Base-by-base conservation (phyloP, 2,329 filamentous ascomycete genomes). In the Cryphonectria naterciae region DNA sequence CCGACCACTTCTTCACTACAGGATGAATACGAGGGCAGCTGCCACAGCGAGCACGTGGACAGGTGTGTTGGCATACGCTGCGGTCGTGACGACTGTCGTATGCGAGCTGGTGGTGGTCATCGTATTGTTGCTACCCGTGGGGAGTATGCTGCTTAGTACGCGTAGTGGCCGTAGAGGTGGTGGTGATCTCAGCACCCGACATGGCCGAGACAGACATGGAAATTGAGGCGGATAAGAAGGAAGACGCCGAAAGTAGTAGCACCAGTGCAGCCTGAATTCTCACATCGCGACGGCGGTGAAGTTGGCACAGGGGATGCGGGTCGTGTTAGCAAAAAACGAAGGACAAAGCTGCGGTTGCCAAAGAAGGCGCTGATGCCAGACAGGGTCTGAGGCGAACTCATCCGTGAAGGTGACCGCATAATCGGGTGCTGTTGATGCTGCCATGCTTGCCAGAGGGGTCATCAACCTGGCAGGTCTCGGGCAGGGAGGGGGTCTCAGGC, bases 371-470 rank as follows among this genome's bases (percentile, higher is more conserved):
- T 83, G 56, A 83, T 79, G 49, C 84, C 85, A 19, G 83, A 77
- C 60, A 81, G 76, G 43, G 89, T 85, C 4, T 4, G 89, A 88
- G n/a, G 85, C 81, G 77, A 85, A 92, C 32, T 81, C 78, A 77
- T 93, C 91, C 71, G 79, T 77, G 80, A 88, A 92, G 65, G 80
- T 81, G 69, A 78, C 80, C 39, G 78, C 77, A 77, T 85, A 90
- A 17, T 85, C 82, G 73, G 73, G 85, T 84, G 39, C 80, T 78
- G 37, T 80, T 83, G 76, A 92, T 86, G 72, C 85, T 84, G 73
- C 92, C 92, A 76, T 91, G 83, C 83, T 95, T 95, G 77, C 93
- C 93, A 75, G 88, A 87, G 69, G 94, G 84, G 78, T 95, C 93
- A 74, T 93, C 93, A 15, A 93, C 88, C 81, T 95, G 89, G 83